Percentiles rank a stretch among this genome's conserved stretches.
These are phyloP conservation scores for Proliferodiscus dingleyae DNA, from an alignment of 2,329 filamentous ascomycete genomes.

Conservation along the genomic window DNA sequence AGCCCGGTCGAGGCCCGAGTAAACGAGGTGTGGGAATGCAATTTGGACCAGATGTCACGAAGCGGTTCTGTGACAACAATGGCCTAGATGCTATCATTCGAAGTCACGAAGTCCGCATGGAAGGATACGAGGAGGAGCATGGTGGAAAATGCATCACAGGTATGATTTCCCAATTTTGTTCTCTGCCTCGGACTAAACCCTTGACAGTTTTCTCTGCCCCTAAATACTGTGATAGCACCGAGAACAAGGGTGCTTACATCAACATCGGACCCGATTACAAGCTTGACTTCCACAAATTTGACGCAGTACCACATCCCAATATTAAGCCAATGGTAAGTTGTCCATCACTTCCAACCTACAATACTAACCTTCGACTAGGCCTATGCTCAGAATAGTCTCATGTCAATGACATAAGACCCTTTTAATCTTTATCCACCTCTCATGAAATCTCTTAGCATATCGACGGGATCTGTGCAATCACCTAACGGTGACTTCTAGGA, in stretches of 20 bases:
- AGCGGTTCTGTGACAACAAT: conserved; percentile 94
- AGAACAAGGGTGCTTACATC: conserved; percentile 98
- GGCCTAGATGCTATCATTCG: conserved; percentile 91
- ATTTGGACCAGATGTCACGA: conserved; percentile 94
- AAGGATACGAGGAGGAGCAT: conserved; percentile 98
- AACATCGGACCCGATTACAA: conserved; percentile 91
- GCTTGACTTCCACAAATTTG: conserved; percentile 87
- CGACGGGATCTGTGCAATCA: conserved; percentile 6
- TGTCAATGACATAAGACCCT: conserved; percentile 43
- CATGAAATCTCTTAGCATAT: conserved; percentile 9
- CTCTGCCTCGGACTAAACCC: conserved; percentile 14
- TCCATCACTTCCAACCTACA: neutral
- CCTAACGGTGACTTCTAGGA: neutral
- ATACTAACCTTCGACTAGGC: conserved; percentile 46
- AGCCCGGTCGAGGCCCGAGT: conserved; percentile 82
- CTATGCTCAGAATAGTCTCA: conserved; percentile 78
- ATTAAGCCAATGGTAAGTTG: conserved; percentile 80
- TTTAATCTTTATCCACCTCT: neutral
- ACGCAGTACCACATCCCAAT: conserved; percentile 91
- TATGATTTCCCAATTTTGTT: conserved; percentile 36
- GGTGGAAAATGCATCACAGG: conserved; percentile 91
- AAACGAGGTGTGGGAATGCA: conserved; percentile 96
- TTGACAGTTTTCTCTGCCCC: conserved; percentile 85
- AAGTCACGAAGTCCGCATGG: conserved; percentile 97
- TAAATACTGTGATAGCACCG: conserved; percentile 94